Evolutionary conservation across 805 yeast species (phyloP).

Genomic region (Yarrowia sp.): DNA sequence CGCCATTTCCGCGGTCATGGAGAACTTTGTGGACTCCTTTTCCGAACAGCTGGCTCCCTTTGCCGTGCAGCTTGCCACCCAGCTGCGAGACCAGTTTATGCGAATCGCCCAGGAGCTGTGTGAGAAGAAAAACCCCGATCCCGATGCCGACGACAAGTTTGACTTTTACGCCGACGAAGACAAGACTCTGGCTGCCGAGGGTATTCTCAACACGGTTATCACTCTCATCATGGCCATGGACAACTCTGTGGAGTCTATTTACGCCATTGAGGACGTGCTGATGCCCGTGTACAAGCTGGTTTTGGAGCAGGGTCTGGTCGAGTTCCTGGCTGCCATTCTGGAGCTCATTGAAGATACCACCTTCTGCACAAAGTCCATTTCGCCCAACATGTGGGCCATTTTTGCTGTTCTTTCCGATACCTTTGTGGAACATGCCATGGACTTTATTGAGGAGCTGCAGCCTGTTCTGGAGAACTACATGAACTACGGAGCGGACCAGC

Average conservation of each 20-base stretch:
- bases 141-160: conserved; percentile 38
- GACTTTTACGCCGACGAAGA: conserved; percentile 51
- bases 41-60: conserved; percentile 88
- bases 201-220: conserved; percentile 74
- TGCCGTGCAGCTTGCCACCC: conserved; percentile 62
- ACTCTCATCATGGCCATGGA: conserved; percentile 82
- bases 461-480: conserved; percentile 73
- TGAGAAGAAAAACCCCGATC: conserved; percentile 47
- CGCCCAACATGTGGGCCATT: conserved; percentile 72
- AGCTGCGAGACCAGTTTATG: conserved; percentile 65
- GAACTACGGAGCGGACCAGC: conserved; percentile 53
- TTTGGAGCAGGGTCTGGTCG: conserved; percentile 61
- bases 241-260: conserved; percentile 64
- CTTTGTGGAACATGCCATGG: conserved; percentile 46
- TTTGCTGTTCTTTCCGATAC: conserved; percentile 49
- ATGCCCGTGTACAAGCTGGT: conserved; percentile 68
- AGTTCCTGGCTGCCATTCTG: conserved; percentile 71
- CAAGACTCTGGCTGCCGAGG: conserved; percentile 77
- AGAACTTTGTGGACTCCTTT: conserved; percentile 87
- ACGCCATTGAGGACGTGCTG: conserved; percentile 61
- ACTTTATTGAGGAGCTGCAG: conserved; percentile 69
- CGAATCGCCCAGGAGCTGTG: conserved; percentile 63
- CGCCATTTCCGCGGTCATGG: conserved; percentile 84
- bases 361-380: conserved; percentile 54
- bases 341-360: conserved; percentile 71